A percentile compares a stretch with the other conserved stretches of the same genome.
These are phyloP conservation scores for Fusarium papillatum DNA, from an alignment of 2,329 filamentous ascomycete species.

Conservation along the genomic window DNA sequence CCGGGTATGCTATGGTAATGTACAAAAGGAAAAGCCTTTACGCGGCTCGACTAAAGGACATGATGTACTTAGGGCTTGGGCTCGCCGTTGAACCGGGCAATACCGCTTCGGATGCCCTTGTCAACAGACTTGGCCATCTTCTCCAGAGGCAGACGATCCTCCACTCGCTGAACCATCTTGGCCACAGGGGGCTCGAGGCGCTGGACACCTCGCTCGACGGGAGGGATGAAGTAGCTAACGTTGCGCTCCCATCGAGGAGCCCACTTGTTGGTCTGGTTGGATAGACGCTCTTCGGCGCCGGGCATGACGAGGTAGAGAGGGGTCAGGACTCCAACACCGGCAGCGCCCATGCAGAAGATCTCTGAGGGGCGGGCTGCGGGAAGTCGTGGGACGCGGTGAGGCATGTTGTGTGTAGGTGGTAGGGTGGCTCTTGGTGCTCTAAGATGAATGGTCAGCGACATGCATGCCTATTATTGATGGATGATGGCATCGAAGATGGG, in stretches of 20 bases:
- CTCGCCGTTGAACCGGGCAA: conserved; percentile 54
- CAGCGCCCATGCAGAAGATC: conserved; percentile 66
- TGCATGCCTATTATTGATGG: no score
- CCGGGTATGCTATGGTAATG: conserved; percentile 38
- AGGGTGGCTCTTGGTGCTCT: conserved; percentile 1
- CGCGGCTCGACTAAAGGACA: background rate
- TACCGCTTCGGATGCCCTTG: conserved; percentile 60
- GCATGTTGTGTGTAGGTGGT: conserved; percentile 56
- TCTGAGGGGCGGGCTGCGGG: conserved; percentile 63
- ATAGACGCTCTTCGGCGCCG: conserved; percentile 67
- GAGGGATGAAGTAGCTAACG: conserved; percentile 65
- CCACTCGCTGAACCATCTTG: conserved; percentile 59
- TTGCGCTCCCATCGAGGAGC: conserved; percentile 72
- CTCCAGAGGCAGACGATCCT: conserved; percentile 63
- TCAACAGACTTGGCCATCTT: conserved; percentile 63
- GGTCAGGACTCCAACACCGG: conserved; percentile 66
- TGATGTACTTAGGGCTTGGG: conserved; percentile 31
- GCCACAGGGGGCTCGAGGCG: conserved; percentile 63
- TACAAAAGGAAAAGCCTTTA: conserved; percentile 32
- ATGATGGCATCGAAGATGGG: background rate
- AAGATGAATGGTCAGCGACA: conserved; percentile 8
- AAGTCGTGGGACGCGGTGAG: conserved; percentile 60
- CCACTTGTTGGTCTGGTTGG: conserved; percentile 68
- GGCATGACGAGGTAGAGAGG: conserved; percentile 71
- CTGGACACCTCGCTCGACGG: conserved; percentile 61